Evolutionary conservation across 2,329 filamentous ascomycete genomes (phyloP).

Genomic region (Westerdykella aurantiaca): DNA sequence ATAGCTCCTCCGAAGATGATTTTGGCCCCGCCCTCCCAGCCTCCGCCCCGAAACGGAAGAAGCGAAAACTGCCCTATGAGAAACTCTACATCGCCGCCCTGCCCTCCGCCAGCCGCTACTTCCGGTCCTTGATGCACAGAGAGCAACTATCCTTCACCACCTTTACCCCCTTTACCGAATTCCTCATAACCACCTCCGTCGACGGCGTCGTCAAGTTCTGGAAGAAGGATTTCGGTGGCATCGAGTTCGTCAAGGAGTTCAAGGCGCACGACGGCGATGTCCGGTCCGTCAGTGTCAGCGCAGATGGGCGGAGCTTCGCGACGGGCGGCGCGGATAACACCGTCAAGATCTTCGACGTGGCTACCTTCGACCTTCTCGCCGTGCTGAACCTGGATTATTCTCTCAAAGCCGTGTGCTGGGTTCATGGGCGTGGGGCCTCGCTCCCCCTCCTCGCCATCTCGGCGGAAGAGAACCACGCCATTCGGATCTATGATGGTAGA

Average conservation of each 20-base stretch:
- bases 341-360: conserved; percentile 70
- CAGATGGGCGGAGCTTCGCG: conserved; percentile 88
- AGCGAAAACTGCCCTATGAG: conserved; percentile 84
- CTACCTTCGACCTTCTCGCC: conserved; percentile 62
- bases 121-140: conserved; percentile 96
- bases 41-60: conserved; percentile 77
- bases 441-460: conserved; percentile 81
- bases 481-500: conserved; percentile 83
- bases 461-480: conserved; percentile 63
- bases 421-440: conserved; percentile 79
- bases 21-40: conserved; percentile 89
- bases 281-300: conserved; percentile 74
- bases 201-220: conserved; percentile 99
- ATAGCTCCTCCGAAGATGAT: conserved; percentile 73
- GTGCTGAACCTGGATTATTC: conserved; percentile 72
- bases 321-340: conserved; percentile 75
- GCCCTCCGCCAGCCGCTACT: conserved; percentile 75
- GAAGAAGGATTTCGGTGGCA: conserved; percentile 86
- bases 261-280: conserved; percentile 84
- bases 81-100: conserved; percentile 91
- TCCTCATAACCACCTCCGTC: conserved; percentile 85
- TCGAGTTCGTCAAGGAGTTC: conserved; percentile 99
- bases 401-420: conserved; percentile 82
- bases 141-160: conserved; percentile 85
- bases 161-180: conserved; percentile 86